These are phyloP conservation scores for Pleurotus citrinopileatus DNA, from an alignment of 768 basidiomycete species.

Conservation along the genomic window DNA sequence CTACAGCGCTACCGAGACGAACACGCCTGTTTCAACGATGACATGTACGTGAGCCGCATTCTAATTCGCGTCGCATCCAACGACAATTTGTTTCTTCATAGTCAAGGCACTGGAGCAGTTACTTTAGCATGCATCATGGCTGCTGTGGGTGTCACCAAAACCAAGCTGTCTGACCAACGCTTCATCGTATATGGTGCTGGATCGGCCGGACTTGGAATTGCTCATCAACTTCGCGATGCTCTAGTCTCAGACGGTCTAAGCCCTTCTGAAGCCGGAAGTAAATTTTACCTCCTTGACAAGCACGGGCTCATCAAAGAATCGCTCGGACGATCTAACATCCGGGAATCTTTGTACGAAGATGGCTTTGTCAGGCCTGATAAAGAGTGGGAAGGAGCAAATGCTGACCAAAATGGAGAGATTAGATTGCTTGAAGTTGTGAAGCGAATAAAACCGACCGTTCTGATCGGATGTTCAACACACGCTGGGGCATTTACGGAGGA, in stretches of 20 bases:
- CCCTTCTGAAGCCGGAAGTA: constrained; percentile 53
- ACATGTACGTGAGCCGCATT: constrained; percentile 48
- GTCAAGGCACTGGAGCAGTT: constrained; percentile 77
- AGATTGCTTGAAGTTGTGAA: constrained; percentile 67
- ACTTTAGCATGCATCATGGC: constrained; percentile 68
- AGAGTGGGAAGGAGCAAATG: constrained; percentile 45
- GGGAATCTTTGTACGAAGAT: constrained; percentile 39
- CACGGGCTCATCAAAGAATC: constrained; percentile 58
- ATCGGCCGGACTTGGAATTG: constrained; percentile 80
- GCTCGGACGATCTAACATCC: constrained; percentile 38
- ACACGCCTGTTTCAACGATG: constrained; percentile 83
- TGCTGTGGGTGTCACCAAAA: constrained; percentile 63
- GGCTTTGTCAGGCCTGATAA: constrained; percentile 53
- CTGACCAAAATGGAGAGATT: constrained; percentile 39
- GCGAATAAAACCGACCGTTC: constrained; percentile 71
- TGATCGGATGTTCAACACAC: constrained; percentile 83
- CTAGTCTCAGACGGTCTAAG: constrained; percentile 57
- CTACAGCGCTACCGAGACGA: constrained; percentile 58
- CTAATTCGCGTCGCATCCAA: neutral
- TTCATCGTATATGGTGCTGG: constrained; percentile 80
- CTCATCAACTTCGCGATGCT: constrained; percentile 73
- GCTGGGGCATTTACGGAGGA: constrained; percentile 78
- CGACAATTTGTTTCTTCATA: constrained; percentile 19
- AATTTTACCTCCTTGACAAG: constrained; percentile 75
- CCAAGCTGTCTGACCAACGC: constrained; percentile 67